Conservation (phyloP, 2,329 filamentous ascomycete species). For the Zymoseptoria crescenta region DNA sequence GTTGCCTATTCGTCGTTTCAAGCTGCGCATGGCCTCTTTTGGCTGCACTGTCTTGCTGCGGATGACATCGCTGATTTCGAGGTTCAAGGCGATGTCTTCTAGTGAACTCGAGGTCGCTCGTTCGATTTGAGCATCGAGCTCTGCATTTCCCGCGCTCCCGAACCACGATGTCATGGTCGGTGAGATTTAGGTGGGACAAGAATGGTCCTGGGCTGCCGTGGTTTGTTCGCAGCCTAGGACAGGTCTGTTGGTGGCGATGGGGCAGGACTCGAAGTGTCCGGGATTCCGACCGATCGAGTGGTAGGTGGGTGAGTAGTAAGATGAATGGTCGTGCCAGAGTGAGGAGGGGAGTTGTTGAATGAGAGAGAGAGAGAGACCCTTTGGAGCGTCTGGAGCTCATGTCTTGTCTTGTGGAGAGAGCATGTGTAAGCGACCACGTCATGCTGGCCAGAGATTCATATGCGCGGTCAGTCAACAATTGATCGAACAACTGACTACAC, state of each 20-base stretch:
- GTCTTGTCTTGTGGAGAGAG: not conserved
- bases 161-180: slow-evolving; percentile 92
- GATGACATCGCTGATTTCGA: slow-evolving; percentile 97
- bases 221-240: not conserved
- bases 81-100: slow-evolving; percentile 95
- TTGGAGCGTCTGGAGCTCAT: not conserved
- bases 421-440: not conserved
- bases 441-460: not conserved
- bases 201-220: not conserved
- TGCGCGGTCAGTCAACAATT: not conserved
- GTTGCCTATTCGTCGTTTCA: slow-evolving; percentile 90
- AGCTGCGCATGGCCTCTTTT: slow-evolving; percentile 93
- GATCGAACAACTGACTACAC: not conserved
- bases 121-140: slow-evolving; percentile 95
- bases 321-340: not conserved
- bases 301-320: not conserved
- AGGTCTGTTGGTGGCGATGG: not conserved
- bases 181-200: not conserved
- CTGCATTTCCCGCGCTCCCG: slow-evolving; percentile 68
- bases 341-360: not conserved
- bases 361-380: not conserved
- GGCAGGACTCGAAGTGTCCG: not conserved
- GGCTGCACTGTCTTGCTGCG: slow-evolving; percentile 95
- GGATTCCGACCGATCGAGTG: not conserved
- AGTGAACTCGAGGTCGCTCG: slow-evolving; percentile 89